Evolutionary conservation across 495 filamentous ascomycete species (phyloP).

Genomic region (Aspergillus conjunctus): DNA sequence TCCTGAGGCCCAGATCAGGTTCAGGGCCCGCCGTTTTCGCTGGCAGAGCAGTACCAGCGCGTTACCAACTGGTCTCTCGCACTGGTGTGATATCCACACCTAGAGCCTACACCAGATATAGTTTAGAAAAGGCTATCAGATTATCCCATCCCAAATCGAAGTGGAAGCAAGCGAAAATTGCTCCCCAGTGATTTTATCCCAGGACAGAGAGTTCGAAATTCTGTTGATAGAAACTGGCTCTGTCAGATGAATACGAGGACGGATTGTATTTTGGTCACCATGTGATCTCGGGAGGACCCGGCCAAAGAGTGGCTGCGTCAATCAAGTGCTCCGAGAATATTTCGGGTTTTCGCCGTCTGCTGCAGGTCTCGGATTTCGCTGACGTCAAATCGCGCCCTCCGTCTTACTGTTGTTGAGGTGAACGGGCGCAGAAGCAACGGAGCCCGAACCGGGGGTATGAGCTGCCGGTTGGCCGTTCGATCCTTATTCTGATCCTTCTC

Average conservation of each 20-base stretch:
- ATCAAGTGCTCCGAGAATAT: slow-evolving; percentile 12
- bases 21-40: no score
- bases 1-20: neutral
- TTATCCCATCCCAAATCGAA: neutral
- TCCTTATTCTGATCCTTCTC: no score
- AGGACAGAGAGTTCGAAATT: neutral
- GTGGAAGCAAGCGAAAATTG: slow-evolving; percentile 17
- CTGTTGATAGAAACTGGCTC: neutral
- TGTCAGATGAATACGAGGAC: slow-evolving; percentile 14
- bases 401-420: neutral
- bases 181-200: slow-evolving; percentile 24
- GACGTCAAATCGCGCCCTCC: slow-evolving; percentile 3
- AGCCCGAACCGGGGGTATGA: no score
- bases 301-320: slow-evolving; percentile 14
- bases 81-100: neutral
- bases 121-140: neutral
- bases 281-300: slow-evolving; percentile 20
- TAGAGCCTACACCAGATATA: neutral
- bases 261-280: slow-evolving; percentile 9
- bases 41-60: neutral
- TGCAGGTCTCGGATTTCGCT: neutral
- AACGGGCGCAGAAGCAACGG: no score
- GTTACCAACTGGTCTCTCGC: neutral
- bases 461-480: no score
- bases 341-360: slow-evolving; percentile 7